These are phyloP conservation scores for Paramyrothecium roridum DNA, from an alignment of 2,329 filamentous ascomycete species.

Conservation along the genomic window DNA sequence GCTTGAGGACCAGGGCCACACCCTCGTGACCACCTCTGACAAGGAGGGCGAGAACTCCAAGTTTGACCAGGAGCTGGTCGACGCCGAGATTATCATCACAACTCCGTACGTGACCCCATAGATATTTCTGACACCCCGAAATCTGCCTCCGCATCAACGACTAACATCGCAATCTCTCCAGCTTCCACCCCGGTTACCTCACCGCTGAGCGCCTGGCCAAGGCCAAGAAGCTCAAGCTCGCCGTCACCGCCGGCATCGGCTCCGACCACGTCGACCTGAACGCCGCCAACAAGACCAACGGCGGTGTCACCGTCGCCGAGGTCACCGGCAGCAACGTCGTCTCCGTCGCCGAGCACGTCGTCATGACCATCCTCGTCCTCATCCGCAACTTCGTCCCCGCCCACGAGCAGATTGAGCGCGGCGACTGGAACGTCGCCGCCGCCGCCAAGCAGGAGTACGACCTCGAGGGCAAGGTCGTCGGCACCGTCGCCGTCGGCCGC, in stretches of 20 bases:
- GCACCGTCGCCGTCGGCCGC: conserved; percentile 94
- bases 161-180: conserved; percentile 27
- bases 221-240: conserved; percentile 98
- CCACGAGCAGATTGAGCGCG: conserved; percentile 85
- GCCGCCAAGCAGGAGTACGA: conserved; percentile 99
- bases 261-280: conserved; percentile 98
- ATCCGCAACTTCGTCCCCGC: conserved; percentile 98
- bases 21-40: conserved; percentile 93
- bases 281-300: conserved; percentile 97
- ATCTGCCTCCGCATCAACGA: background rate
- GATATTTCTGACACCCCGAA: background rate
- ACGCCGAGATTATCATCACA: conserved; percentile 98
- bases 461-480: conserved; percentile 94
- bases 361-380: conserved; percentile 97
- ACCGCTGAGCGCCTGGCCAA: conserved; percentile 93
- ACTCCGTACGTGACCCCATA: conserved; percentile 65
- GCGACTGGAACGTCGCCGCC: conserved; percentile 93
- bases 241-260: conserved; percentile 94
- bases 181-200: conserved; percentile 97
- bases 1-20: conserved; percentile 97
- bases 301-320: conserved; percentile 93
- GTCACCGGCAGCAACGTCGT: conserved; percentile 98
- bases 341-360: conserved; percentile 96
- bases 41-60: conserved; percentile 92
- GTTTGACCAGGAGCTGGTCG: conserved; percentile 93